Percentiles rank a stretch among this genome's conserved stretches.
These are phyloP conservation scores for Populus euphratica DNA, from an alignment of 345 rosid species.

Conservation along the genomic window DNA sequence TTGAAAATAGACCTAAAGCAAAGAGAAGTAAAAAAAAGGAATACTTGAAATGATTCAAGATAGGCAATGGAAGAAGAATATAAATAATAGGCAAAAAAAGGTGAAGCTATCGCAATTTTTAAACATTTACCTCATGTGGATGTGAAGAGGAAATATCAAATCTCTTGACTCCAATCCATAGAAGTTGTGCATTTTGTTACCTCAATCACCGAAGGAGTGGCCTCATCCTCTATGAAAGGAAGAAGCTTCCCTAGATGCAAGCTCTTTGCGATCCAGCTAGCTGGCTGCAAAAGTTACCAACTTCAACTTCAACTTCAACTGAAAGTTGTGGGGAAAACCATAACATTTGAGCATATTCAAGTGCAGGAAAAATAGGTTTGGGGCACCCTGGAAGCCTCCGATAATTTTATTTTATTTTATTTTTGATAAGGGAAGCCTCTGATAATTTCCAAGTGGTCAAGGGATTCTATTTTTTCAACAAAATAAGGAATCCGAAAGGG, in stretches of 20 bases:
- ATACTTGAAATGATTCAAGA: not conserved
- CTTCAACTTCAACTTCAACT: not conserved
- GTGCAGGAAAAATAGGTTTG: not conserved
- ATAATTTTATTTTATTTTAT: not conserved
- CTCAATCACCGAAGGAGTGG: constrained; percentile 2
- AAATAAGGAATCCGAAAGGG: not conserved
- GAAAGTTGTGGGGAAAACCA: not conserved
- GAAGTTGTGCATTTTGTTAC: constrained; percentile 6
- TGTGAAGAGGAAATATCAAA: constrained; percentile 26
- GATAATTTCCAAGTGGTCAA: not conserved
- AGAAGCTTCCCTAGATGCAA: constrained; percentile 41
- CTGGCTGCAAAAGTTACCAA: constrained; percentile 30
- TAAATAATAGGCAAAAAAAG: not conserved
- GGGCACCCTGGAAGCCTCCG: not conserved
- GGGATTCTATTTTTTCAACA: not conserved
- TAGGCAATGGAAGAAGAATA: not conserved
- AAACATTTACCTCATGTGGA: not conserved
- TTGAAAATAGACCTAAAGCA: too few species aligned
- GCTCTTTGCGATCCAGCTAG: constrained; percentile 50
- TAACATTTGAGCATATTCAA: not conserved
- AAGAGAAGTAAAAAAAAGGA: too few species aligned
- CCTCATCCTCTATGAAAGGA: constrained; percentile 20
- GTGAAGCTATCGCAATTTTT: not conserved
- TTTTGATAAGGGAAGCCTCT: not conserved
- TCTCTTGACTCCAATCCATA: constrained; percentile 43